Conservation (phyloP, 208 protist species). For the Trypanosoma rangeli region DNA sequence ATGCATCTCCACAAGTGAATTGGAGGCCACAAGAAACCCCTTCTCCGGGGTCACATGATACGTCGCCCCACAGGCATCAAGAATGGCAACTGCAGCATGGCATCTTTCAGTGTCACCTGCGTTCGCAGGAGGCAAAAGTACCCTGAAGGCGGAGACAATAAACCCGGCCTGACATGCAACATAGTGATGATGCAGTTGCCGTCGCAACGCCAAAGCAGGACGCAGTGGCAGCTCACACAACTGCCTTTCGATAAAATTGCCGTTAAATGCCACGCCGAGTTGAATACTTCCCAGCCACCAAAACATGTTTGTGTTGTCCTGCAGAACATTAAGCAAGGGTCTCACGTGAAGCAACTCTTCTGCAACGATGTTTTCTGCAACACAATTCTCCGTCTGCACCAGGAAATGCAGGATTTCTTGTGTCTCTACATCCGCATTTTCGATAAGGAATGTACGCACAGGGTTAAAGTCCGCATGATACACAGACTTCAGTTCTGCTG, state of each 20-base stretch:
- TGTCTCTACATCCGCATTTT: slow-evolving; percentile 24
- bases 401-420: slow-evolving; percentile 16
- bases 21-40: slow-evolving; percentile 4
- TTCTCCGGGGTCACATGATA: slow-evolving; percentile 4
- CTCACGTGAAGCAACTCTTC: slow-evolving; percentile 7
- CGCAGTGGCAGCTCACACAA: slow-evolving; percentile 13
- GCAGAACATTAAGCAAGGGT: slow-evolving; percentile 10
- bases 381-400: background rate
- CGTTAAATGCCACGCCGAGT: slow-evolving; percentile 10
- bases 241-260: slow-evolving; percentile 23
- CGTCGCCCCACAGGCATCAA: background rate
- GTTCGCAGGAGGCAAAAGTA: slow-evolving; percentile 13
- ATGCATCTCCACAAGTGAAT: slow-evolving; percentile 12
- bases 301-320: slow-evolving; percentile 14
- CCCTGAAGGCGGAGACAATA: slow-evolving; percentile 14
- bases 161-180: slow-evolving; percentile 10
- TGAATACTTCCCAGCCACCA: slow-evolving; percentile 27
- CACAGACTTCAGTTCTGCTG: background rate
- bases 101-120: background rate
- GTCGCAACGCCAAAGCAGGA: slow-evolving; percentile 11
- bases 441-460: slow-evolving; percentile 17
- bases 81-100: slow-evolving; percentile 4
- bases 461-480: slow-evolving; percentile 5
- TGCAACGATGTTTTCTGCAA: slow-evolving; percentile 1
- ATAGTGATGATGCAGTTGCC: slow-evolving; percentile 11